phyloP scores from a whole-genome alignment of 2,329 filamentous ascomycete species.

The Apiospora saccharicola region DNA sequence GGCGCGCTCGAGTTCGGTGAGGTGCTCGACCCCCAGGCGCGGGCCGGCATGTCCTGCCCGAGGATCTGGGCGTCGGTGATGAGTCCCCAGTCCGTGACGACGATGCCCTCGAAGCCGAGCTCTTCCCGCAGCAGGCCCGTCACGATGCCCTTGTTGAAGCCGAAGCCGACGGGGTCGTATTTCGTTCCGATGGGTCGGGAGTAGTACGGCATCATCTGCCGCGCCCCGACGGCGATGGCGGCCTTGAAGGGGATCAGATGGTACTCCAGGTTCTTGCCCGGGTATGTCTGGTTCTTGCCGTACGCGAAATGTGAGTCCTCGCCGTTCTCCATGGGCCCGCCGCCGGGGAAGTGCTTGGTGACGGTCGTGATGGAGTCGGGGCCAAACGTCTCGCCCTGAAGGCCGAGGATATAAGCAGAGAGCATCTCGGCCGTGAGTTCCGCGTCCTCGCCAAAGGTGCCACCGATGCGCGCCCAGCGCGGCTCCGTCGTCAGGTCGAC shows the following conservation, averaged over 20 bases:
- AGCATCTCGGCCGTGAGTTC: slow-evolving; percentile 47
- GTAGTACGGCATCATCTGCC: slow-evolving; percentile 62
- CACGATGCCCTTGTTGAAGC: slow-evolving; percentile 59
- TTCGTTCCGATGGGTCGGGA: slow-evolving; percentile 54
- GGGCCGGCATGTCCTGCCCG: slow-evolving; percentile 54
- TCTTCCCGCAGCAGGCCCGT: slow-evolving; percentile 56
- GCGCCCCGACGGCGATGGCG: slow-evolving; percentile 55
- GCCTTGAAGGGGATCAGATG: slow-evolving; percentile 59
- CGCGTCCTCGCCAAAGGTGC: slow-evolving; percentile 58
- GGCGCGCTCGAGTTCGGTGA: slow-evolving; percentile 50
- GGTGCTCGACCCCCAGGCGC: slow-evolving; percentile 57
- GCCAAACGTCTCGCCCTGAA: slow-evolving; percentile 54
- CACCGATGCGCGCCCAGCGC: slow-evolving; percentile 55
- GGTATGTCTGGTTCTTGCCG: slow-evolving; percentile 59
- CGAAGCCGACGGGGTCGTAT: slow-evolving; percentile 56
- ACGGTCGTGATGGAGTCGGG: slow-evolving; percentile 53
- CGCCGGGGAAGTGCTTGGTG: slow-evolving; percentile 63
- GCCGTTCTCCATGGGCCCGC: slow-evolving; percentile 54
- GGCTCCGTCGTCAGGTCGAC: slow-evolving; percentile 60
- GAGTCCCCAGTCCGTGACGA: slow-evolving; percentile 61
- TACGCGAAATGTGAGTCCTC: slow-evolving; percentile 61
- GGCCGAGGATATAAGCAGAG: slow-evolving; percentile 55
- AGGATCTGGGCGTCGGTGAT: slow-evolving; percentile 52
- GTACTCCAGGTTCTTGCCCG: slow-evolving; percentile 57
- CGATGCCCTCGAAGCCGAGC: slow-evolving; percentile 59